A percentile compares a stretch with the other conserved stretches of the same genome.
Evolutionary conservation across 345 rosid genomes (phyloP).

Genomic region (Brassica cretica): DNA sequence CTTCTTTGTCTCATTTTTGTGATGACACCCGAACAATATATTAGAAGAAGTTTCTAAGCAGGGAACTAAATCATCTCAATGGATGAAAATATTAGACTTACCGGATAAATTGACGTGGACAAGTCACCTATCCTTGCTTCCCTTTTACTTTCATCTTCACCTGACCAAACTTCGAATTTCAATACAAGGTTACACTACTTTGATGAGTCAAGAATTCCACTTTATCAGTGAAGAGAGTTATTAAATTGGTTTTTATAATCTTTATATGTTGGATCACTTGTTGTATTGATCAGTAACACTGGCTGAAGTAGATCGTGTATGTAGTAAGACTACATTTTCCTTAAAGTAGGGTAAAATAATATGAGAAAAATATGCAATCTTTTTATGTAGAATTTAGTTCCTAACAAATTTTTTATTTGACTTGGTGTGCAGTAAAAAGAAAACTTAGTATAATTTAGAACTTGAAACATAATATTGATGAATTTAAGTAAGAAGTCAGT

Average conservation of each 20-base stretch:
- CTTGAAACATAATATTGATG: neutral
- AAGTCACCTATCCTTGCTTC: conserved; percentile 39
- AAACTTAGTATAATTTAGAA: neutral
- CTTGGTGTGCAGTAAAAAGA: neutral
- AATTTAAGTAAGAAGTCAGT: neutral
- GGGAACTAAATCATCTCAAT: conserved; percentile 5
- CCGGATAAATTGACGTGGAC: conserved; percentile 32
- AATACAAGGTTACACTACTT: conserved; percentile 7
- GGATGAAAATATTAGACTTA: conserved; percentile 7
- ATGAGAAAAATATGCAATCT: neutral
- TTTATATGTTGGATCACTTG: conserved; percentile 12
- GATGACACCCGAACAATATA: conserved; percentile 23
- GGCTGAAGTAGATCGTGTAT: neutral
- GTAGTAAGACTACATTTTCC: neutral
- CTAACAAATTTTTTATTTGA: neutral
- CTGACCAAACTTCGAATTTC: conserved; percentile 32
- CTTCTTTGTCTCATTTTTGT: conserved; percentile 32
- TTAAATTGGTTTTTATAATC: neutral
- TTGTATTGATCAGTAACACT: neutral
- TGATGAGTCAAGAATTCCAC: neutral
- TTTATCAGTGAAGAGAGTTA: neutral
- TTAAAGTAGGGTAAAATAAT: neutral
- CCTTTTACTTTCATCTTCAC: conserved; percentile 40
- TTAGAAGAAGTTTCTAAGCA: neutral
- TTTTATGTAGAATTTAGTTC: neutral